Evolutionary conservation across 768 basidiomycete genomes (phyloP), one percentile per base, ranked within the genome.

Genomic region (Amanita exitialis): DNA sequence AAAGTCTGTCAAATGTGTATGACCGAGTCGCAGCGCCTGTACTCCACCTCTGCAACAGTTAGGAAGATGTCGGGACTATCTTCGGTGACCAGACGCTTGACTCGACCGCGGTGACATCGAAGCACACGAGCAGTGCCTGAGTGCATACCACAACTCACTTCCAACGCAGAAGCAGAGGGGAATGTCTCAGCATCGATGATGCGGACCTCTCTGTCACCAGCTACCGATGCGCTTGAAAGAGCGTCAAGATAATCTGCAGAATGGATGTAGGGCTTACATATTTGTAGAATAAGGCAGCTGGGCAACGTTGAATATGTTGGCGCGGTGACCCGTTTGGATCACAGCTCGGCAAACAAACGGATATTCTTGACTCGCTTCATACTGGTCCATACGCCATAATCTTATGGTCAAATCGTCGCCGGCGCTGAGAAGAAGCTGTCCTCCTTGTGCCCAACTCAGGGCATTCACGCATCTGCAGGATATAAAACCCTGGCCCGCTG

Each of bases 221-320:
- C 82, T n/a, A 80, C 83, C 23, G 83, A 85, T 5, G 73, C 83
- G 53, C 86, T 87, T 39, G 51, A 46, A 43, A 13, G 43, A 12
- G 30, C 3, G 8, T 16, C 10, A 30, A 16, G 25, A 12, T 28
- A 23, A 4, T 27, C 36, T 15, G 3, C 15, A 32, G 32, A 25
- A 28, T 18, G 20, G 5, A 18, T 18, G 21, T n/a, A 12, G 13
- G n/a, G 61, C 79, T 70, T 64, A 90, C 80, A 94, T 85, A 47
- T 80, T 77, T n/a, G 82, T 77, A 9, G 88, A 87, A 56, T 77
- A 69, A 0, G 90, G 89, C 1, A 95, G 70, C 74, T 89, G 83
- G 42, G 87, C 79, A 0, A 78, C 80, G 56, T 83, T 87, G 70
- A 95, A 95, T 42, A 95, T 89, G 59, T 95, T 95, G 10, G 75